Evolutionary conservation across 495 filamentous ascomycete genomes (phyloP).

Genomic region (Rostrohypoxylon terebratum): DNA sequence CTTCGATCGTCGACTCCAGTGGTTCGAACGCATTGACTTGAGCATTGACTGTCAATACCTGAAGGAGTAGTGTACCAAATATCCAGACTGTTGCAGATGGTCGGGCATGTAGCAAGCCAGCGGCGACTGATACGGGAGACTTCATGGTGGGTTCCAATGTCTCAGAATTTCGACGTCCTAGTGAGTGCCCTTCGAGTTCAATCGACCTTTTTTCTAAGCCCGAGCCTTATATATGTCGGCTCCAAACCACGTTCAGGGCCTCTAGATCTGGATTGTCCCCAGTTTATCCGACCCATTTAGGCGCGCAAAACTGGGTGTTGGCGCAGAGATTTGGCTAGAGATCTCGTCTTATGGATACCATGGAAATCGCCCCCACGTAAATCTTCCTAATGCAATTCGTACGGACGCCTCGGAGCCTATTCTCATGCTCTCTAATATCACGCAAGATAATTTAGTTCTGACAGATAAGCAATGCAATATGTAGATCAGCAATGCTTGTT

Average conservation of each 20-base stretch:
- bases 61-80: conserved; percentile 21
- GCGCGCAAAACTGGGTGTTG: conserved; percentile 13
- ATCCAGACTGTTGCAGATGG: conserved; percentile 19
- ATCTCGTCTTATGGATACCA: conserved; percentile 8
- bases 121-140: conserved; percentile 4
- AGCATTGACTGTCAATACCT: conserved; percentile 1
- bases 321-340: conserved; percentile 10
- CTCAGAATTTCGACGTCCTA: conserved; percentile 4
- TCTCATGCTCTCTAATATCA: conserved; percentile 3
- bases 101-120: conserved; percentile 27
- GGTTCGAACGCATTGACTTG: conserved; percentile 56
- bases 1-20: conserved; percentile 66
- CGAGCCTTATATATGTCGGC: conserved; percentile 31
- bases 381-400: not conserved
- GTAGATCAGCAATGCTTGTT: not conserved
- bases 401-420: not conserved
- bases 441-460: conserved; percentile 4
- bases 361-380: conserved; percentile 3
- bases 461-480: not conserved
- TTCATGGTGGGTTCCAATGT: conserved; percentile 24
- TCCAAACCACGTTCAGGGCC: not conserved
- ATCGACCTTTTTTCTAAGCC: conserved; percentile 28
- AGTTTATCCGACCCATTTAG: conserved; percentile 36
- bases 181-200: not conserved
- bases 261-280: not conserved